A percentile compares a stretch with the other conserved stretches of the same genome.
Evolutionary conservation across 495 filamentous ascomycete genomes (phyloP).

Genomic region (Neurospora africana): DNA sequence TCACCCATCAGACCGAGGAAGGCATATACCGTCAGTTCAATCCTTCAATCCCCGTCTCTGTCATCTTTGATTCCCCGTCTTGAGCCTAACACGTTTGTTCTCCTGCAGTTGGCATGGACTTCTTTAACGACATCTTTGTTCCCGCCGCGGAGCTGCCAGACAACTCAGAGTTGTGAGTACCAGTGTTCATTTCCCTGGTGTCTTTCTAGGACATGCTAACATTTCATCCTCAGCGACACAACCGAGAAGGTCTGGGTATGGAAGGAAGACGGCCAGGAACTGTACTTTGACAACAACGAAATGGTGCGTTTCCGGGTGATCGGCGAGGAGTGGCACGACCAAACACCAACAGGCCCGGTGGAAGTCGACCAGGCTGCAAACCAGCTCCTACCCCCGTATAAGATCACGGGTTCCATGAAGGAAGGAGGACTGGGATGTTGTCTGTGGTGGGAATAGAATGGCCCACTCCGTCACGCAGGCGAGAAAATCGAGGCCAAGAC

Average conservation of each 20-base stretch:
- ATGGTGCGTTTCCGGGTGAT: slow-evolving; percentile 75
- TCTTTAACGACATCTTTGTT: slow-evolving; percentile 84
- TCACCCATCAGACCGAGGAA: slow-evolving; percentile 53
- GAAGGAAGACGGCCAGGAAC: slow-evolving; percentile 56
- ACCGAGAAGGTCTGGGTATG: slow-evolving; percentile 73
- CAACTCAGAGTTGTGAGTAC: slow-evolving; percentile 59
- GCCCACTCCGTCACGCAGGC: not conserved
- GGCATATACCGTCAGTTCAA: slow-evolving; percentile 61
- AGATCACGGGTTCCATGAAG: slow-evolving; percentile 52
- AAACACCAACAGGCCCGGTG: slow-evolving; percentile 60
- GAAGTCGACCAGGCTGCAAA: slow-evolving; percentile 30
- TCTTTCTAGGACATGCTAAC: not conserved
- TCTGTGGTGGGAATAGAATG: slow-evolving; percentile 41
- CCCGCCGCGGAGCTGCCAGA: slow-evolving; percentile 60
- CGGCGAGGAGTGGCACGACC: slow-evolving; percentile 78
- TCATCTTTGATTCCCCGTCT: not conserved
- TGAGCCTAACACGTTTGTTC: not conserved
- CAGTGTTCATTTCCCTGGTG: not conserved
- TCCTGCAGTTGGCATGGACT: slow-evolving; percentile 61
- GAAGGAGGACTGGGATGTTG: slow-evolving; percentile 40
- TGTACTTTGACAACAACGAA: slow-evolving; percentile 84
- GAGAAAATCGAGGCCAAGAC: not conserved
- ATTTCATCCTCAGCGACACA: slow-evolving; percentile 40
- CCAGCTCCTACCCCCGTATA: slow-evolving; percentile 46
- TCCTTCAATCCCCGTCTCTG: not conserved